phyloP scores from a whole-genome alignment of 805 yeast species.

The Saccharomycopsis fermentans region DNA sequence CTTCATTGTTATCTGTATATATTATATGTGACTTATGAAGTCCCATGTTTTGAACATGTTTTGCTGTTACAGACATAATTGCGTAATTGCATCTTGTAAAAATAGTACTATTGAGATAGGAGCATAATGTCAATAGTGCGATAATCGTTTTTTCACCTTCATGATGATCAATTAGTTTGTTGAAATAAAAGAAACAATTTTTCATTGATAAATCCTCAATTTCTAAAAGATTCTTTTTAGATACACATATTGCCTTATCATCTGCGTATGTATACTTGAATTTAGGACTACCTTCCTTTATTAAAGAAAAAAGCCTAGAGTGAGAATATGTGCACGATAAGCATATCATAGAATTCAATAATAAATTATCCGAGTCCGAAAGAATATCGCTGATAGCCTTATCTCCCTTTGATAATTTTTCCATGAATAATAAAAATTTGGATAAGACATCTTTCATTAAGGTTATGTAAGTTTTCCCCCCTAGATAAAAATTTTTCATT shows the following conservation, averaged over 20 bases:
- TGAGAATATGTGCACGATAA: constrained; percentile 8
- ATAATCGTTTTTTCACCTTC: constrained; percentile 9
- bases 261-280: background rate
- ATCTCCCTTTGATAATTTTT: background rate
- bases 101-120: constrained; percentile 7
- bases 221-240: constrained; percentile 3
- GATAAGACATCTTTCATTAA: background rate
- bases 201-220: constrained; percentile 11
- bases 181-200: constrained; percentile 14
- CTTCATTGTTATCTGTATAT: background rate
- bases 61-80: constrained; percentile 4
- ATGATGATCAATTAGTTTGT: constrained; percentile 2
- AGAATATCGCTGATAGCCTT: background rate
- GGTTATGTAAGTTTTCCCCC: background rate
- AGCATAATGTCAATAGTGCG: constrained; percentile 7
- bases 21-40: constrained; percentile 2
- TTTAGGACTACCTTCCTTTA: background rate
- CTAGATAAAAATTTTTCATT: background rate
- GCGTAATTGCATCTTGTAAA: constrained; percentile 10
- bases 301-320: background rate
- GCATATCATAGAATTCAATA: constrained; percentile 11
- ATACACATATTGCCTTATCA: background rate
- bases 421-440: background rate
- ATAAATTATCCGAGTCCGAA: constrained; percentile 9
- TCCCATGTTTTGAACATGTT: constrained; percentile 9